A percentile compares a stretch with the other conserved stretches of the same genome.
Conservation (phyloP, 2,329 filamentous ascomycete genomes). For the Aureobasidium subglaciale region DNA sequence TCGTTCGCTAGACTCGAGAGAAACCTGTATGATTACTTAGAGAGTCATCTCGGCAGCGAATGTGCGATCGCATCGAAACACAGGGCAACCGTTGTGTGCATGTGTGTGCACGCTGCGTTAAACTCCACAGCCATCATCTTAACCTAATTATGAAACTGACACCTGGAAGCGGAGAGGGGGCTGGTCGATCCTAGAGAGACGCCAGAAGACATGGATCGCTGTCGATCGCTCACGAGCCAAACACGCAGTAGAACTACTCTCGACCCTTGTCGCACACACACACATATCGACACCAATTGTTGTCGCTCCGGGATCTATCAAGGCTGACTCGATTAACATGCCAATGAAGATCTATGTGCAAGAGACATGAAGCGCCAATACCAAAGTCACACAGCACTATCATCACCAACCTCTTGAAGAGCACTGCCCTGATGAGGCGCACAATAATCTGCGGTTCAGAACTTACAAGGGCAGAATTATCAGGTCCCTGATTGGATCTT, state of each 20-base stretch:
- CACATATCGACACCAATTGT: too few relatives aligned
- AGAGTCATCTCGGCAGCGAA: not conserved
- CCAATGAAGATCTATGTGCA: not conserved
- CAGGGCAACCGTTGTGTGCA: conserved; percentile 2
- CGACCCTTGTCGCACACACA: not conserved
- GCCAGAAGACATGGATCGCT: conserved; percentile 8
- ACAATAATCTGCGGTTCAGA: conserved; percentile 2
- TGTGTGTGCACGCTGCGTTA: not conserved
- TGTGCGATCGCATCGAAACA: not conserved
- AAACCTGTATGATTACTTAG: too few relatives aligned
- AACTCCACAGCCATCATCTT: conserved; percentile 12
- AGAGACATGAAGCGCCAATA: not conserved
- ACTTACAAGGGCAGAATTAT: not conserved
- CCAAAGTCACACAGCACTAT: not conserved
- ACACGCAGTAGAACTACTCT: not conserved
- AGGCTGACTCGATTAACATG: not conserved
- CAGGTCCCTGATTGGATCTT: conserved; percentile 3
- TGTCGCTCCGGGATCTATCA: too few relatives aligned
- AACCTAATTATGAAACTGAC: conserved; percentile 14
- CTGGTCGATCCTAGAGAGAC: conserved; percentile 1
- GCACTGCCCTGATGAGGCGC: conserved; percentile 6
- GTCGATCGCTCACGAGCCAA: conserved; percentile 11
- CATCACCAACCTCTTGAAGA: not conserved
- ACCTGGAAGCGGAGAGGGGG: conserved; percentile 10
- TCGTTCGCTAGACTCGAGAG: not conserved